Evolutionary conservation across 345 rosid genomes (phyloP), one percentile per base, ranked within the genome.

Genomic region (Rhodomyrtus tomentosa): DNA sequence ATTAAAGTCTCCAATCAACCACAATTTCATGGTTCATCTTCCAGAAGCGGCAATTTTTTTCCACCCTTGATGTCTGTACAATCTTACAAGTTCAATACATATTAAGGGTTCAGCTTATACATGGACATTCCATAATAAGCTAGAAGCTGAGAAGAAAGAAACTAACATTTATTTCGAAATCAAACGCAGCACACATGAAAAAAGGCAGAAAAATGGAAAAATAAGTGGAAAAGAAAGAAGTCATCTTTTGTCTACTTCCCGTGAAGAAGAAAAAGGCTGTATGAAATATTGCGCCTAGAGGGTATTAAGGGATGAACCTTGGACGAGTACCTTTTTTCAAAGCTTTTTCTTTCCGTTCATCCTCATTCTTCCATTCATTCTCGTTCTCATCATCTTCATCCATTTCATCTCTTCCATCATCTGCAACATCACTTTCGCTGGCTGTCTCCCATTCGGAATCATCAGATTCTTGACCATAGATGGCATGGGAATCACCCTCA

Each of bases 391-490:
- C 98, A 53, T 92, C 93, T 16, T 91, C 93, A 36, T 92, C 95
- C 92, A 94, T 91, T 85, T 90, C 92, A 86, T 90, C 96, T 86
- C 95, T 89, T 80, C 95, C 96, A 54, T 95, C 99, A 85, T 95
- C 92, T 87, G 96, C 99, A 52, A 94, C 93, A 84, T 97, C 99
- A 42, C 99, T 97, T 89, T 94, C 99, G 49, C 99, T 97, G 1
- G 95, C 99, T 32, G 99, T 97, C 86, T 97, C 99, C 99, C 99
- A 97, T 59, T 96, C 99, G 2, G 99, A 97, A 88, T 91, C 98
- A 86, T 96, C 99, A 12, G 88, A 91, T 42, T 93, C 98, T 58
- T 90, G 98, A 21, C 98, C 98, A 85, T 92, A 93, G 82, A 91
- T 84, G 85, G 92, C 95, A 49, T 92, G 89, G 72, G 87, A 92